Evolutionary conservation across 2,329 filamentous ascomycete species (phyloP), one percentile per base, ranked within the genome.

Genomic region (Verticillium dahliae): DNA sequence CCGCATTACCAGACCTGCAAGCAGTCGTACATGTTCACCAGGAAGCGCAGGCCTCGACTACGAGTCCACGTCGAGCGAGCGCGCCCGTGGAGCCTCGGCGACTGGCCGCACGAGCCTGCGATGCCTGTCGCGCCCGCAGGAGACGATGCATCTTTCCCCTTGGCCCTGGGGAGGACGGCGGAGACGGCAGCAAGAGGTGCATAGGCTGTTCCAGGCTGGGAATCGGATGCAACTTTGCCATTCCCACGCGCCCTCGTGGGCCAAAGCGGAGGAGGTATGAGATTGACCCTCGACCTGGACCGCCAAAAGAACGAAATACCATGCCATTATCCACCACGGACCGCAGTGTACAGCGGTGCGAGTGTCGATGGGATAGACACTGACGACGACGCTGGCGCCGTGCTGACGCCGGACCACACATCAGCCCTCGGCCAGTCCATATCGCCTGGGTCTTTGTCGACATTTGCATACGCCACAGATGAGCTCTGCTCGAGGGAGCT

Each of bases 401-500:
- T 18, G 9, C n/a, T 50, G 18, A 50, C 45, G 15, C 18, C 45
- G 18, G 45, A 50, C 15, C 18, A 37, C 5, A 37, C 45, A 13
- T 50, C 18, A 3, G 10, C 45, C n/a, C 5, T 27, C 18, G n/a
- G 45, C n/a, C 18, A n/a, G 18, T 13, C n/a, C n/a, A n/a, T 50
- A n/a, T 50, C 45, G 9, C 45, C 45, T 2, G 4, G 60, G 59
- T 18, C 37, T 59, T 14, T 55, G 60, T 2, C 60, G 27, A 27
- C 27, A 27, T 27, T 27, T 57, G 22, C 37, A 39, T 65, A 13
- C 67, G 65, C 3, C 45, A 70, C 69, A 6, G 69, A 70, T 6
- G 69, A 70, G 56, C 60, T 70, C 4, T 70, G 69, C 37, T 68
- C 69, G 2, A 65, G 69, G 6, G 50, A 57, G 3, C 60, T 69